Percentiles rank a stretch among this genome's conserved stretches.
These are phyloP conservation scores for Apiosordaria backusii DNA, from an alignment of 495 filamentous ascomycete species.

Conservation along the genomic window DNA sequence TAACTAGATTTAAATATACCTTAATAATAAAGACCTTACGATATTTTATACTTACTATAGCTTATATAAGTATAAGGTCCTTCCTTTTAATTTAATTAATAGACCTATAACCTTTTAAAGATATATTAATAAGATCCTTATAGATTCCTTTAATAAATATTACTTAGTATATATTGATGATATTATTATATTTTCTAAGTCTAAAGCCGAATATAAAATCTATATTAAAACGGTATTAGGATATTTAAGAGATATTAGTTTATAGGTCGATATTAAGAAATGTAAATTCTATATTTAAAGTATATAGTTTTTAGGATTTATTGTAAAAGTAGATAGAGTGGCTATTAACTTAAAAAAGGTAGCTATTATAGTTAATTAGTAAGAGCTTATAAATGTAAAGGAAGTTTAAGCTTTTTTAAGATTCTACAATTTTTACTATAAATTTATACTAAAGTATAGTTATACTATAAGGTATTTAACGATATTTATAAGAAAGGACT, in stretches of 20 bases:
- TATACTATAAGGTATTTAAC: neutral
- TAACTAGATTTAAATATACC: constrained; percentile 25
- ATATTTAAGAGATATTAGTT: neutral
- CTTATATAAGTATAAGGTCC: constrained; percentile 32
- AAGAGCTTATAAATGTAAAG: no score
- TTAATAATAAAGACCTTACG: constrained; percentile 31
- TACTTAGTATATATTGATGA: no score
- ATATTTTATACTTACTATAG: constrained; percentile 30
- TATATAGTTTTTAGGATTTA: neutral
- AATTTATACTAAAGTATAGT: neutral
- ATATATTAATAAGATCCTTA: constrained; percentile 32
- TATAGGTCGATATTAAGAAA: constrained; percentile 6
- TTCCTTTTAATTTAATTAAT: constrained; percentile 36
- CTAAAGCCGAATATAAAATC: constrained; percentile 2
- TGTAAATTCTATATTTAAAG: neutral
- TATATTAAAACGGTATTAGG: constrained; percentile 2
- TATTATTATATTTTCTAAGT: constrained; percentile 5
- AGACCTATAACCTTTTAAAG: constrained; percentile 27
- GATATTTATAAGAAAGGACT: neutral
- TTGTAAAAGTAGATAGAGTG: neutral
- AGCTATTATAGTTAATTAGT: neutral
- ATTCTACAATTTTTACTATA: neutral
- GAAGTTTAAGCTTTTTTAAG: neutral
- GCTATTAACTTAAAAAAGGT: neutral
- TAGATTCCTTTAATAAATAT: constrained; percentile 24